Evolutionary conservation across 257 asterid species (phyloP).

Genomic region (Coffea eugenioides): DNA sequence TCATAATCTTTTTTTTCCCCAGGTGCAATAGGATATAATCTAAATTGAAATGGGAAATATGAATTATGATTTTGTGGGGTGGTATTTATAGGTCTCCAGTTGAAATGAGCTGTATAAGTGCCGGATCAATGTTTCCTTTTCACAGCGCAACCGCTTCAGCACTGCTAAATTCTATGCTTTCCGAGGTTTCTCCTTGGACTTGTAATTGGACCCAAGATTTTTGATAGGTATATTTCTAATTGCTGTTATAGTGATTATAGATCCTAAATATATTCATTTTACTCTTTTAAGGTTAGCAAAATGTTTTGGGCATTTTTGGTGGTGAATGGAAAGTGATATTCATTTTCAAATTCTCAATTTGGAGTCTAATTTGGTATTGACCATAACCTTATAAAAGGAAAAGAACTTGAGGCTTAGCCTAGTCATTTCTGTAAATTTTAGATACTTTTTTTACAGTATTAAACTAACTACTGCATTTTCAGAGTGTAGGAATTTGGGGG

Average conservation of each 20-base stretch:
- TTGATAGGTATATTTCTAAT: conserved; percentile 52
- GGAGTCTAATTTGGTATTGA: no score
- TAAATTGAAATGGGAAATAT: background rate
- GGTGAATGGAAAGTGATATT: no score
- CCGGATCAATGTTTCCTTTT: conserved; percentile 76
- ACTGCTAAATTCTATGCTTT: conserved; percentile 79
- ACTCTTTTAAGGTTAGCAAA: background rate
- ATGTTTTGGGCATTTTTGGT: no score
- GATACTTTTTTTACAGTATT: no score
- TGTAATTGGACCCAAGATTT: conserved; percentile 57
- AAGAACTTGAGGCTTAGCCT: no score
- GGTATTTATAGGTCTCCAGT: conserved; percentile 60
- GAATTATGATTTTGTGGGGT: no score
- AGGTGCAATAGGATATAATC: no score
- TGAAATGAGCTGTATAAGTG: conserved; percentile 65
- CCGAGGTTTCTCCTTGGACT: conserved; percentile 57
- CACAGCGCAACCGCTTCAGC: conserved; percentile 95
- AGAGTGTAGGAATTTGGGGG: no score
- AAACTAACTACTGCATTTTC: no score
- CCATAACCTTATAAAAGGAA: no score
- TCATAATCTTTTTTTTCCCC: background rate
- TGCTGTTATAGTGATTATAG: background rate
- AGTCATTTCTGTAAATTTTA: no score
- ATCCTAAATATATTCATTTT: background rate
- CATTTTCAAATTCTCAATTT: no score